These are phyloP conservation scores for Scleroderma citrinum DNA, from an alignment of 768 basidiomycete genomes.

Conservation along the genomic window DNA sequence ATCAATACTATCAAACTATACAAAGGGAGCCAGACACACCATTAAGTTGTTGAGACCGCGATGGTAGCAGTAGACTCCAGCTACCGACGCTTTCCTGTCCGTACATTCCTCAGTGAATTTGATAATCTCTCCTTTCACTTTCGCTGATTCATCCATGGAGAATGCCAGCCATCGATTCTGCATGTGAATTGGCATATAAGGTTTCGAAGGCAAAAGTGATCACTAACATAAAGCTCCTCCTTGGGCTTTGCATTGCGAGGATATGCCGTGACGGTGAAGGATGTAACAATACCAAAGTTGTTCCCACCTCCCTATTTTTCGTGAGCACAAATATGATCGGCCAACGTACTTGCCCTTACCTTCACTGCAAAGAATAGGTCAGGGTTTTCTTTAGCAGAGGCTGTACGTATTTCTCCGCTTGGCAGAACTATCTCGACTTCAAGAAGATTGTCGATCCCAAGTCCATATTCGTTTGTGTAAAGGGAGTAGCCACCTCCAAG, in stretches of 20 bases:
- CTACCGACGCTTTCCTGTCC: slow-evolving; percentile 7
- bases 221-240: slow-evolving; percentile 4
- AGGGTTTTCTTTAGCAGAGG: background rate
- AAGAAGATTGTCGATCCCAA: slow-evolving; percentile 30
- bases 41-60: background rate
- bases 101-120: background rate
- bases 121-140: slow-evolving; percentile 7
- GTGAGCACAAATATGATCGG: background rate
- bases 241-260: too few species aligned
- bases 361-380: background rate
- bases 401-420: slow-evolving; percentile 15
- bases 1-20: too few species aligned
- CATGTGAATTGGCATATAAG: background rate
- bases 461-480: slow-evolving; percentile 28
- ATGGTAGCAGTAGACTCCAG: slow-evolving; percentile 4
- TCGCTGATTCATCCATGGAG: background rate
- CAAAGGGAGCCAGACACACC: slow-evolving; percentile 1
- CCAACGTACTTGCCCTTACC: background rate
- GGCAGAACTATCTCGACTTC: slow-evolving; percentile 25
- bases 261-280: slow-evolving; percentile 18
- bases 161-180: slow-evolving; percentile 8
- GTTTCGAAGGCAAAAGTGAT: background rate
- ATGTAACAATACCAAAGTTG: slow-evolving; percentile 24
- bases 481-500: slow-evolving; percentile 32
- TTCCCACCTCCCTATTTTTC: slow-evolving; percentile 15